Percentiles rank a stretch among this genome's conserved stretches.
Evolutionary conservation across 2,329 filamentous ascomycete genomes (phyloP).

Genomic region (Gnomoniopsis smithogilvyi): DNA sequence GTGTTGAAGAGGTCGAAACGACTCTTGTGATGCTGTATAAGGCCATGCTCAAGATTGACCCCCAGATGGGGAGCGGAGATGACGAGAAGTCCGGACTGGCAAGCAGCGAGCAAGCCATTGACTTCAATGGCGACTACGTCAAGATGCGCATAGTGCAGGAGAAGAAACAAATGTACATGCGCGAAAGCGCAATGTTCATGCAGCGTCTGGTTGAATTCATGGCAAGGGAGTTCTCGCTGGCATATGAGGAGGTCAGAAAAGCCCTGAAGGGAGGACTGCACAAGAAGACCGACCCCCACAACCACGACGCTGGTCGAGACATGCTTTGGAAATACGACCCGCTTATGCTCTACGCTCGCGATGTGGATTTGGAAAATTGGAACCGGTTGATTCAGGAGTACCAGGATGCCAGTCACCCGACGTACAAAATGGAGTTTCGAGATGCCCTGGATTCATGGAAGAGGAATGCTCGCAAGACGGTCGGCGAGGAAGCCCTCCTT

Average conservation of each 20-base stretch:
- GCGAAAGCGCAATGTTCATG: slow-evolving; percentile 74
- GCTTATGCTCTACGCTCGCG: slow-evolving; percentile 81
- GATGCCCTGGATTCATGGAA: slow-evolving; percentile 78
- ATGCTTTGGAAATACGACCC: slow-evolving; percentile 86
- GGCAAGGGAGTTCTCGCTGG: slow-evolving; percentile 73
- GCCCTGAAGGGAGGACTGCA: slow-evolving; percentile 58
- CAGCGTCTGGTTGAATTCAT: slow-evolving; percentile 79
- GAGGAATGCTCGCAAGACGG: slow-evolving; percentile 69
- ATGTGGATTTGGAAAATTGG: slow-evolving; percentile 81
- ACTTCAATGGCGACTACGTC: slow-evolving; percentile 71
- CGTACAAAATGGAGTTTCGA: slow-evolving; percentile 81
- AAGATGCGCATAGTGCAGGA: slow-evolving; percentile 93
- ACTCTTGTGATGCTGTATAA: slow-evolving; percentile 81
- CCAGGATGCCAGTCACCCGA: slow-evolving; percentile 68
- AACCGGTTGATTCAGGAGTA: slow-evolving; percentile 76
- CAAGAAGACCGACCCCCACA: slow-evolving; percentile 66
- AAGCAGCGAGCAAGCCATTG: slow-evolving; percentile 42
- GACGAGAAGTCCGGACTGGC: slow-evolving; percentile 46
- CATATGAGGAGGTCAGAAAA: slow-evolving; percentile 67
- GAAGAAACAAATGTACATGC: slow-evolving; percentile 85
- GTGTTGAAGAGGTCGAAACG: slow-evolving; percentile 73
- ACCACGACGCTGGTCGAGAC: slow-evolving; percentile 69
- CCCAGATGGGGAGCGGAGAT: slow-evolving; percentile 60
- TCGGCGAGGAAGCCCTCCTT: slow-evolving; percentile 80
- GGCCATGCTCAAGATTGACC: slow-evolving; percentile 91